A percentile compares a stretch with the other conserved stretches of the same genome.
Conservation (phyloP, 2,329 filamentous ascomycete genomes). For the Microdochium bolleyi region DNA sequence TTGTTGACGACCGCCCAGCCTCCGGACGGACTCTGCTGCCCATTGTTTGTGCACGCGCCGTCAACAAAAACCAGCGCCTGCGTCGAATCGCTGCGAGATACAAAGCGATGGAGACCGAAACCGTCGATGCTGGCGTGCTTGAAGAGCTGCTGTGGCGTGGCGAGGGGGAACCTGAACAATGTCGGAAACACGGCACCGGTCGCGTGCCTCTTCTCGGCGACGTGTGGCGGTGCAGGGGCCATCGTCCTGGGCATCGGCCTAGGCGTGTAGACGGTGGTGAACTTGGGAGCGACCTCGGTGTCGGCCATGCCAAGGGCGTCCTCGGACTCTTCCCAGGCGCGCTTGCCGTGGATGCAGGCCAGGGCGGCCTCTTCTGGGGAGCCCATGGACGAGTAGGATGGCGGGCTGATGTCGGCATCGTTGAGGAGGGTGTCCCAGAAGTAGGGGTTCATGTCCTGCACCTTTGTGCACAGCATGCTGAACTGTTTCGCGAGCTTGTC, state of each 20-base stretch:
- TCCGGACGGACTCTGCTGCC: background rate
- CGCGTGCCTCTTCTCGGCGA: background rate
- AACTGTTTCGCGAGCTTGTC: background rate
- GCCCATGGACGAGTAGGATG: background rate
- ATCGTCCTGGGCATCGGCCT: background rate
- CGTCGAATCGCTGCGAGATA: background rate
- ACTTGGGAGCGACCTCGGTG: background rate
- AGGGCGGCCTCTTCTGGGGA: background rate
- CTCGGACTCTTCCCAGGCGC: background rate
- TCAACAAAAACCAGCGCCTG: background rate
- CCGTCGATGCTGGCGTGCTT: background rate
- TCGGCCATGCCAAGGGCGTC: background rate
- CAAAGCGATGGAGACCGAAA: background rate
- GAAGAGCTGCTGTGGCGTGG: background rate
- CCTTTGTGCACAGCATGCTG: background rate
- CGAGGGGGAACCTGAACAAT: background rate
- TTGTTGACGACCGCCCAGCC: background rate
- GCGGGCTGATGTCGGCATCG: background rate
- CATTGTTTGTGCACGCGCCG: background rate
- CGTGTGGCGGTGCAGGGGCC: background rate
- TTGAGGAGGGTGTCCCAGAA: background rate
- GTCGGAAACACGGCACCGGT: background rate
- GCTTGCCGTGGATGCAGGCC: background rate
- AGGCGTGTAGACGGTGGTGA: background rate
- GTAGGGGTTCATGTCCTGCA: background rate